Evolutionary conservation across 2,329 filamentous ascomycete species (phyloP).

Genomic region (Aspergillus pseudoglaucus): DNA sequence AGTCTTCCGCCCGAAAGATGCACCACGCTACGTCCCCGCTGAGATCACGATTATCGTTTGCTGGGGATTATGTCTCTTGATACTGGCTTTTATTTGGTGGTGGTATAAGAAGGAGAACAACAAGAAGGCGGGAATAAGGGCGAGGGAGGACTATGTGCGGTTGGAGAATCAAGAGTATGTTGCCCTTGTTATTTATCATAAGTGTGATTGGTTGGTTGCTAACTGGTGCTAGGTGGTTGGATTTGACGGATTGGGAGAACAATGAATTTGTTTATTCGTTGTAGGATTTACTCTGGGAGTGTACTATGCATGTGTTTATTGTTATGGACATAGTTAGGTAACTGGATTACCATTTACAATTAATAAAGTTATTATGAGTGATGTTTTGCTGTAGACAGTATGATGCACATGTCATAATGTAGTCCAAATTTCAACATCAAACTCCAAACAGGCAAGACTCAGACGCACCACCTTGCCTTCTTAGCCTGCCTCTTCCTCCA

Average conservation of each 20-base stretch:
- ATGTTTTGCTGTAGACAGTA: too few species aligned
- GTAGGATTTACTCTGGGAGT: slow-evolving; percentile 1
- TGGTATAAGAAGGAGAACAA: slow-evolving; percentile 56
- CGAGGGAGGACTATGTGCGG: slow-evolving; percentile 52
- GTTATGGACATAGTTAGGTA: background rate
- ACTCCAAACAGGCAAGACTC: too few species aligned
- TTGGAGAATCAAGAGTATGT: slow-evolving; percentile 59
- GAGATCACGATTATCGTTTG: slow-evolving; percentile 60
- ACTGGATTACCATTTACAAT: background rate
- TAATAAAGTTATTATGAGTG: too few species aligned
- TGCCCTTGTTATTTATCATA: too few species aligned
- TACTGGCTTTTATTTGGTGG: slow-evolving; percentile 56
- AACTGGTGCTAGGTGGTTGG: slow-evolving; percentile 40
- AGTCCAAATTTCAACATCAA: too few species aligned
- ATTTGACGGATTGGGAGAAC: slow-evolving; percentile 62
- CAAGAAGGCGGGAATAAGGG: slow-evolving; percentile 50
- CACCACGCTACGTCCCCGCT: slow-evolving; percentile 55
- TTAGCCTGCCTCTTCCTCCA: too few species aligned
- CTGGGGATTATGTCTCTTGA: slow-evolving; percentile 47
- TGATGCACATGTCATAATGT: too few species aligned
- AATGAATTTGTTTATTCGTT: slow-evolving; percentile 56
- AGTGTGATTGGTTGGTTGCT: too few species aligned
- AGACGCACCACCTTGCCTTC: too few species aligned
- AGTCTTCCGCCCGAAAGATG: slow-evolving; percentile 51
- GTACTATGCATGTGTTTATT: background rate